phyloP scores from a whole-genome alignment of 2,329 filamentous ascomycete genomes.

The Phaeoacremonium minimum region DNA sequence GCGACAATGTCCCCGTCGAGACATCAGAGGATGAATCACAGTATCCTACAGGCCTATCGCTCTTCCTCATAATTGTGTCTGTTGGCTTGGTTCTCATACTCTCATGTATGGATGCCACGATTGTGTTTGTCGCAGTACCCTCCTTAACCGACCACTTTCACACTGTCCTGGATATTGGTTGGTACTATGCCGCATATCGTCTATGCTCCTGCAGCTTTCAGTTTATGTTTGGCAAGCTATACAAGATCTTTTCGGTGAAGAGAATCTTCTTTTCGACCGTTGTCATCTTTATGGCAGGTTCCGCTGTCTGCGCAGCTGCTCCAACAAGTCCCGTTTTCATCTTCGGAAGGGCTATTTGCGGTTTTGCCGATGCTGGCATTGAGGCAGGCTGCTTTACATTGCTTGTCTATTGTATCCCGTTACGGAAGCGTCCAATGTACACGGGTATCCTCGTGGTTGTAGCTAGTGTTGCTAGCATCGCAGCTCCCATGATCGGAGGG shows the following conservation, averaged over 20 bases:
- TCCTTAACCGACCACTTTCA: slow-evolving; percentile 9
- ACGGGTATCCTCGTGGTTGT: neutral
- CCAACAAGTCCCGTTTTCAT: slow-evolving; percentile 5
- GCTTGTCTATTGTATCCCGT: slow-evolving; percentile 6
- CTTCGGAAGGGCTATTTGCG: slow-evolving; percentile 6
- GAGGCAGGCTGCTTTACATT: slow-evolving; percentile 8
- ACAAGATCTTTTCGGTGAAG: slow-evolving; percentile 4
- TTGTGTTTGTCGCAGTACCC: slow-evolving; percentile 7
- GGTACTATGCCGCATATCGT: slow-evolving; percentile 8
- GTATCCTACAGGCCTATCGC: slow-evolving; percentile 7
- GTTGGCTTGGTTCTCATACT: slow-evolving; percentile 5
- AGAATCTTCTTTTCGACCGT: slow-evolving; percentile 4
- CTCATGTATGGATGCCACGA: slow-evolving; percentile 5
- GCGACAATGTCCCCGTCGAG: neutral
- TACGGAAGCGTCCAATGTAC: slow-evolving; percentile 5
- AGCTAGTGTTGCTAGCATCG: slow-evolving; percentile 4
- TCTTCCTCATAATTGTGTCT: slow-evolving; percentile 8
- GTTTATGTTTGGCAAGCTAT: slow-evolving; percentile 9
- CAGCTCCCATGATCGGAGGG: slow-evolving; percentile 7
- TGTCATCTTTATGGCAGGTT: slow-evolving; percentile 7
- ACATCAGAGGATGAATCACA: slow-evolving; percentile 5
- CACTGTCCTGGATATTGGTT: slow-evolving; percentile 8
- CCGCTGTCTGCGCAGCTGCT: slow-evolving; percentile 6
- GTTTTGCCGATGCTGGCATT: slow-evolving; percentile 1
- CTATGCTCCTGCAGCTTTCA: slow-evolving; percentile 9